Evolutionary conservation across 805 yeast genomes (phyloP).

Genomic region (Metschnikowia kunwiensis): DNA sequence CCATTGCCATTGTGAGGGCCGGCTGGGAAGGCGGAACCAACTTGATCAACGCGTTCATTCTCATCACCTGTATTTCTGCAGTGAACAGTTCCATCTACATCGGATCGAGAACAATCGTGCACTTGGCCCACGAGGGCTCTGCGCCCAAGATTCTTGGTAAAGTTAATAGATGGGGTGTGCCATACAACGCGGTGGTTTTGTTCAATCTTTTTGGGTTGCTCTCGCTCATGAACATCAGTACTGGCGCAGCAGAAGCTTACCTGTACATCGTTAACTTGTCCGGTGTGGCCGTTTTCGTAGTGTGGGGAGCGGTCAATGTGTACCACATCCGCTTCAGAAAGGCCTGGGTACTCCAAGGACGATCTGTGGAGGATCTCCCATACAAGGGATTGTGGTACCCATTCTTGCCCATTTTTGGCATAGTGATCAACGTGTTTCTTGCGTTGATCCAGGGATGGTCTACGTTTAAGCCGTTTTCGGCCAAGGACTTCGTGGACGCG

Average conservation of each 20-base stretch:
- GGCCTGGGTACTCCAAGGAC: conserved; percentile 39
- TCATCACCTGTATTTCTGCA: conserved; percentile 64
- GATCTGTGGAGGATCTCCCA: conserved; percentile 32
- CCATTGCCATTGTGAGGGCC: conserved; percentile 37
- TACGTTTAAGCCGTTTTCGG: conserved; percentile 54
- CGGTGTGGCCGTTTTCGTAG: conserved; percentile 66
- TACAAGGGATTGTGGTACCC: conserved; percentile 48
- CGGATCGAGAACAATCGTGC: conserved; percentile 65
- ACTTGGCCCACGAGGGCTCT: conserved; percentile 57
- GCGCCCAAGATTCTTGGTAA: conserved; percentile 56
- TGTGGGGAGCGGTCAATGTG: conserved; percentile 60
- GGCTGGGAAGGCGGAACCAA: conserved; percentile 47
- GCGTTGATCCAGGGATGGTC: conserved; percentile 69
- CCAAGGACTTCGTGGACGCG: conserved; percentile 48
- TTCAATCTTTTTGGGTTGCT: conserved; percentile 55
- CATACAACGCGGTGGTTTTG: conserved; percentile 54
- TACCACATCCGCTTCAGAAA: conserved; percentile 56
- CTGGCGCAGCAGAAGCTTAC: conserved; percentile 62
- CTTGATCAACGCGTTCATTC: conserved; percentile 58
- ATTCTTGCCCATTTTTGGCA: conserved; percentile 45
- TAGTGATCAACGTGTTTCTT: conserved; percentile 48
- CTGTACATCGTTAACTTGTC: conserved; percentile 57
- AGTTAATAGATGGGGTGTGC: conserved; percentile 60
- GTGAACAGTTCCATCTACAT: conserved; percentile 67
- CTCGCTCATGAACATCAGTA: conserved; percentile 52